phyloP scores from a whole-genome alignment of 1,284 basidiomycete species.

The Quambalaria eucalypti region DNA sequence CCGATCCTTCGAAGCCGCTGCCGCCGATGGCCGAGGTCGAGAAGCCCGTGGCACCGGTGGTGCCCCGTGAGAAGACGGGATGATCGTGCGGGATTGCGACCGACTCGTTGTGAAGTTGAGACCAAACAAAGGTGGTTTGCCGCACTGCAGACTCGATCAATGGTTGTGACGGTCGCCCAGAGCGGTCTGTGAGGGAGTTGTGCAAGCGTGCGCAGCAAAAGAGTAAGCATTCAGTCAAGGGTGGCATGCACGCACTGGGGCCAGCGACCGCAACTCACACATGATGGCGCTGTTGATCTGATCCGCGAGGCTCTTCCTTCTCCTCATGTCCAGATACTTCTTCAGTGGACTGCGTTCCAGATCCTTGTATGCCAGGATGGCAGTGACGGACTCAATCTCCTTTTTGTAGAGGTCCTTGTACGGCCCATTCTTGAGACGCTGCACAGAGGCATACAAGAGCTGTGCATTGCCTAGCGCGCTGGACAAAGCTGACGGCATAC shows the following conservation, averaged over 20 bases:
- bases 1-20: not conserved
- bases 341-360: slow-evolving; percentile 63
- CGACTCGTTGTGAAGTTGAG: slow-evolving; percentile 17
- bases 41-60: too few relatives aligned
- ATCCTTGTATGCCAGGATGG: slow-evolving; percentile 64
- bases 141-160: slow-evolving; percentile 36
- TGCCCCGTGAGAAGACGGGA: slow-evolving; percentile 14
- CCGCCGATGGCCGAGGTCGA: not conserved
- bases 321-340: slow-evolving; percentile 61
- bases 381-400: slow-evolving; percentile 64
- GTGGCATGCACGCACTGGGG: not conserved
- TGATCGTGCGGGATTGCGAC: slow-evolving; percentile 16
- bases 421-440: slow-evolving; percentile 16
- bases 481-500: not conserved
- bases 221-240: not conserved
- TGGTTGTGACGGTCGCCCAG: slow-evolving; percentile 33
- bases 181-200: slow-evolving; percentile 9
- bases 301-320: slow-evolving; percentile 69
- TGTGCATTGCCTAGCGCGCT: slow-evolving; percentile 27
- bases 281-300: slow-evolving; percentile 78
- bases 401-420: slow-evolving; percentile 52
- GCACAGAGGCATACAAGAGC: slow-evolving; percentile 24
- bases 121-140: slow-evolving; percentile 31
- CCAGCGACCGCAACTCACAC: slow-evolving; percentile 1
- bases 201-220: not conserved